Base-by-base conservation (phyloP, 139 green algal species). In the Zygnema cylindricum region DNA sequence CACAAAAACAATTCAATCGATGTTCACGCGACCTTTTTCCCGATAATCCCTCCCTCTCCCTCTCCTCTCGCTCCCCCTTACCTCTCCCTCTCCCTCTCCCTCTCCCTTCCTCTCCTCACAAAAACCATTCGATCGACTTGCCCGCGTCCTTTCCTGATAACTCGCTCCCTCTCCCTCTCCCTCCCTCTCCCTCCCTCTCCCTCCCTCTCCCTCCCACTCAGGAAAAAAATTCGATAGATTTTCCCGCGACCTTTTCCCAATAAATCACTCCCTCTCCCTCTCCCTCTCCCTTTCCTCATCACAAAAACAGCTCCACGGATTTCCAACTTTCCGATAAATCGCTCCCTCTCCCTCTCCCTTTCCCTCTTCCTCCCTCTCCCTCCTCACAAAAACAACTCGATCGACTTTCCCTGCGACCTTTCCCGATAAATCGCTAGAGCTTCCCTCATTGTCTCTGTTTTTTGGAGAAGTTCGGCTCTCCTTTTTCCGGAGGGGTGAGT, bases 401-500 rank as follows among this genome's bases (percentile, higher is more conserved):
- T 7, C 11, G 22, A 25, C 77, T 33, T 33, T 7, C 83, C 38
- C 16, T 86, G 41, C 21, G 89, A 30, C 38, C 21, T 89, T 38
- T 81, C 41, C 83, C 55, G 41, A 76, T 90, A 90, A 33, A 89
- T 85, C 0, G 39, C 57, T 1, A 90, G 23, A 41, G 86, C 77
- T 22, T 90, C 86, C 33, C 39, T 7, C 86, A 90, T 90, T 33
- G 33, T 81, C 30, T 23, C 32, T 2, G 43, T n/a, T 23, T 84
- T 2, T 11, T 25, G 11, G 22, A 90, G 86, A 69, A 69, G 38
- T 25, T 36, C 54, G 25, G 86, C 86, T 22, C 86, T 55, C 36
- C 57, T 69, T 49, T 54, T 83, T 43, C 86, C 86, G 7, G 81
- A 38, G 42, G 86, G 86, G 33, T 90, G 86, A 69, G 86, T 90